phyloP scores from a whole-genome alignment of 768 basidiomycete genomes.

The Mycena epipterygia region DNA sequence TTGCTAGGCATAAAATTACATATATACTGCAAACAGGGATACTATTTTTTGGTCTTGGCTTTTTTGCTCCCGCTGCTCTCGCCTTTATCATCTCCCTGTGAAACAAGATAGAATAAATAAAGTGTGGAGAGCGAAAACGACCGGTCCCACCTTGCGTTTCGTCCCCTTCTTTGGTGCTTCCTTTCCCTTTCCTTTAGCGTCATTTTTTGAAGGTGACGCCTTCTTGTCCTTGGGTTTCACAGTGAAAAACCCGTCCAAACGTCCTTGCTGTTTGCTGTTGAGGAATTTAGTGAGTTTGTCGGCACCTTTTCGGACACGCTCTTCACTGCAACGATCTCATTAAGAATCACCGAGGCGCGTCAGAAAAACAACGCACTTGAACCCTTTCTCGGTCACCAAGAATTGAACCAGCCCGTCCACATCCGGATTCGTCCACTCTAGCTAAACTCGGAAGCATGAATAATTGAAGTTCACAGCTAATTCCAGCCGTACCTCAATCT shows the following conservation, averaged over 20 bases:
- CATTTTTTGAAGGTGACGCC: conserved; percentile 39
- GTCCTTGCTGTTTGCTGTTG: conserved; percentile 93
- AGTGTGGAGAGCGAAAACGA: background rate
- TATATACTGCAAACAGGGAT: background rate
- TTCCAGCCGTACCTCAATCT: conserved; percentile 78
- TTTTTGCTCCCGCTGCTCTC: conserved; percentile 56
- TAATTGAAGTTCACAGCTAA: background rate
- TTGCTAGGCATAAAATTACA: too few species aligned
- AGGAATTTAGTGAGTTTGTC: conserved; percentile 92
- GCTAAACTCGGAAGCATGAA: conserved; percentile 56
- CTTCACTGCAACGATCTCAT: conserved; percentile 74
- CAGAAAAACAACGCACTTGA: conserved; percentile 76
- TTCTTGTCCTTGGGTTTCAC: conserved; percentile 72
- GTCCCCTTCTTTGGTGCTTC: conserved; percentile 56
- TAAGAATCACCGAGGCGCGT: conserved; percentile 1
- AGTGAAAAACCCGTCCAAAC: conserved; percentile 95
- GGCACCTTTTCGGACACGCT: conserved; percentile 94
- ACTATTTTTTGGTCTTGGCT: conserved; percentile 56
- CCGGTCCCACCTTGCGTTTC: conserved; percentile 66
- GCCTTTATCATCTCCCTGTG: conserved; percentile 57
- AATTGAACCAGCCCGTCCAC: conserved; percentile 95
- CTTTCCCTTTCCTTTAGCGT: conserved; percentile 56
- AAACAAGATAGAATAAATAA: background rate
- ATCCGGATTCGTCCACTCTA: conserved; percentile 96
- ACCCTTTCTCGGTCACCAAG: conserved; percentile 94